Evolutionary conservation across 2,329 filamentous ascomycete species (phyloP).

Genomic region (Ophiostoma ulmi): DNA sequence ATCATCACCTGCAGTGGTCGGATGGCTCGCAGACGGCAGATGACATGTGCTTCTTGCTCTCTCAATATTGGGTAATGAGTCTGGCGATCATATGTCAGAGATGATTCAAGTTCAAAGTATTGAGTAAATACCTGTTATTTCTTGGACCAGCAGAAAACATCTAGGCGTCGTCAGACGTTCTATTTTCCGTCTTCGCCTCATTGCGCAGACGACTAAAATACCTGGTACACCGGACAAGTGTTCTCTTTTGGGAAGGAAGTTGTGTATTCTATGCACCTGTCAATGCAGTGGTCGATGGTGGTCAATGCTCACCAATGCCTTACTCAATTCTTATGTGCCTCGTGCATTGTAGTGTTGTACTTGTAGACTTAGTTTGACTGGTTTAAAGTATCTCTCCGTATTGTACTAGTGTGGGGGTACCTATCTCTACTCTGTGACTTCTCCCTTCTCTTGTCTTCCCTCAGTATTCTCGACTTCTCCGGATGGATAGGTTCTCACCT

Average conservation of each 20-base stretch:
- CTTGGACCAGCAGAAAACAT: too few species aligned
- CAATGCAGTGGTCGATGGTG: background rate
- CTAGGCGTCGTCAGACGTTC: background rate
- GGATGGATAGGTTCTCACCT: background rate
- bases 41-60: conserved; percentile 3
- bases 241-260: conserved; percentile 1
- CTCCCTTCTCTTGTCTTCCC: background rate
- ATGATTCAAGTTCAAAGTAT: background rate
- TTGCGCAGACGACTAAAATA: background rate
- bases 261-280: background rate
- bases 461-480: background rate
- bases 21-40: background rate
- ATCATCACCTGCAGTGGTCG: background rate
- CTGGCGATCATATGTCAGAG: background rate
- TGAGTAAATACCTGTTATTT: background rate
- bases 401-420: conserved; percentile 3
- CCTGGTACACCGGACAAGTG: background rate
- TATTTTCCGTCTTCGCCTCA: background rate
- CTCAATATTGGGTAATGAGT: background rate
- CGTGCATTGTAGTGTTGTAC: background rate
- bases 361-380: background rate
- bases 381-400: background rate
- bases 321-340: background rate
- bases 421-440: background rate
- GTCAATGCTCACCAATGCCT: conserved; percentile 11